Evolutionary conservation across 208 protist genomes (phyloP), one percentile per base, ranked within the genome.

Genomic region (Trichomonas vaginalis): DNA sequence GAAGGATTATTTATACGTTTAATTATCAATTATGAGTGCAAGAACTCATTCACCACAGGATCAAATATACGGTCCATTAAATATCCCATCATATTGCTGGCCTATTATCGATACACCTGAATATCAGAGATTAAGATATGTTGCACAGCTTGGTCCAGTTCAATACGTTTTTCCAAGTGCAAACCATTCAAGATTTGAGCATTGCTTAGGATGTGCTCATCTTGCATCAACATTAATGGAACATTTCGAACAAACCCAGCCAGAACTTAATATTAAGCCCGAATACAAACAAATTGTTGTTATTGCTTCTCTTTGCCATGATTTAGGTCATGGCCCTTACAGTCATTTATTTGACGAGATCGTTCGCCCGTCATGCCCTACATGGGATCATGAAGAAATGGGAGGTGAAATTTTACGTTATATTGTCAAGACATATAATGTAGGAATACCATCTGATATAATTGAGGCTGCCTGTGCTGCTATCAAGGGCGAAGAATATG

Each of bases 181-280:
- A 17, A 97, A 32, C 46, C 97, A 97, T 40, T 96, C 80, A 0
- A n/a, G 97, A 27, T 97, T 96, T 47, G 97, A 97, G 42, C 97
- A 97, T 48, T 97, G 96, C 37, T 17, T 97, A 15, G 97, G 97
- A 40, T 95, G 96, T 46, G 62, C 49, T n/a, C 95, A 97, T 48
- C 79, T 97, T 6, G 96, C 97, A 8, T 40, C 56, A 4, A n/a
- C n/a, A 51, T 49, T 96, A 27, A 46, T 96, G 32, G 47, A 95
- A 15, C 48, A 82, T 32, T 32, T 97, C 2, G 8, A 90, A 46
- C 35, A 61, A 6, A 15, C 1, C 32, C 96, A 97, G n/a, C 95
- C 95, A 48, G 95, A 97, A 46, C 45, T 95, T n/a, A 8, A 51
- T 17, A 42, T 95, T 17, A 61, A 62, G 40, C 23, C 23, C 62